phyloP scores from a whole-genome alignment of 108 stramenopile genomes.

The Nitzschia sp. region DNA sequence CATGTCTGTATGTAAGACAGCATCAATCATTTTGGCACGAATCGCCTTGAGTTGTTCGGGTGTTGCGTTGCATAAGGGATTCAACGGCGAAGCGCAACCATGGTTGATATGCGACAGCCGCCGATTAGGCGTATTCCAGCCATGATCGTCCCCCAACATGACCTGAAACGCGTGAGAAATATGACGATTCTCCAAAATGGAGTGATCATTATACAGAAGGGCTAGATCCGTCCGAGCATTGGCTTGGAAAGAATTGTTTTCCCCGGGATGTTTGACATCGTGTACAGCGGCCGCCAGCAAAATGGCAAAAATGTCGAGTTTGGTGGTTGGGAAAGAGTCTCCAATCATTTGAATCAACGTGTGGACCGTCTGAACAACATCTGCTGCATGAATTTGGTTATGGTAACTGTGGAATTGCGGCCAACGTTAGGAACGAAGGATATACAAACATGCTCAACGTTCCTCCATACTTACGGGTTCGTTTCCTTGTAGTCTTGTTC shows the following conservation, averaged over 20 bases:
- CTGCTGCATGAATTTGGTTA: conserved; percentile 81
- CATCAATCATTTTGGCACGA: conserved; percentile 59
- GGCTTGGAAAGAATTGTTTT: conserved; percentile 77
- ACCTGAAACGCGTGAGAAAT: conserved; percentile 47
- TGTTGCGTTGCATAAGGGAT: conserved; percentile 26
- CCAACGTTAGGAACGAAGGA: too few species aligned
- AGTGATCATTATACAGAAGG: conserved; percentile 71
- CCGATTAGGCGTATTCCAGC: neutral
- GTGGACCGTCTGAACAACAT: conserved; percentile 71
- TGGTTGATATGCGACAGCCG: neutral
- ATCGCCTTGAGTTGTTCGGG: conserved; percentile 27
- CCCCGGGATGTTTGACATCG: conserved; percentile 89
- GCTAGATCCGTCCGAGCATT: conserved; percentile 60
- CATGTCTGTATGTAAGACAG: conserved; percentile 88
- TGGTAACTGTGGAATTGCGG: too few species aligned
- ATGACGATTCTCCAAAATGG: conserved; percentile 85
- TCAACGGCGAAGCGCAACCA: neutral
- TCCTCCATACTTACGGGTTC: too few species aligned
- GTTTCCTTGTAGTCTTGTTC: conserved; percentile 38
- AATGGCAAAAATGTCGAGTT: conserved; percentile 59
- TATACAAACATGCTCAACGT: too few species aligned
- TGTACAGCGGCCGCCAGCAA: conserved; percentile 74
- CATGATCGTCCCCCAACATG: conserved; percentile 28
- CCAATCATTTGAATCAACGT: conserved; percentile 34
- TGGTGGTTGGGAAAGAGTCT: conserved; percentile 24